Conservation (phyloP, 805 yeast species). For the Yarrowia yakushimensis region DNA sequence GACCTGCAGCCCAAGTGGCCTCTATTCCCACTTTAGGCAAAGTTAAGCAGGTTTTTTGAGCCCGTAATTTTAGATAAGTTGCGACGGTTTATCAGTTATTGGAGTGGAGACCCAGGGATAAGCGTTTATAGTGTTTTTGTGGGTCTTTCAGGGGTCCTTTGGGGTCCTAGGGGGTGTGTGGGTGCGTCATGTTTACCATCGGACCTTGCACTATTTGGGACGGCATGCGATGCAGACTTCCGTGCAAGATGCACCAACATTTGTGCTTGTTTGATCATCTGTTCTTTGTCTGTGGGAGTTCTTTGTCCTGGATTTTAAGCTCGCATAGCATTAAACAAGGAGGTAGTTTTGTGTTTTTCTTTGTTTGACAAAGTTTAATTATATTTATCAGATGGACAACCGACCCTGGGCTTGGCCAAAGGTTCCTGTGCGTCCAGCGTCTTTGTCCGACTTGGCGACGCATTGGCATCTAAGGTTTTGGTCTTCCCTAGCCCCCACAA, state of each 20-base stretch:
- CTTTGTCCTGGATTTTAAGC: neutral
- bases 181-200: too few relatives aligned
- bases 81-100: too few relatives aligned
- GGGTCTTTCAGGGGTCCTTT: too few relatives aligned
- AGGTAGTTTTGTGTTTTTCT: neutral
- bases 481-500: neutral
- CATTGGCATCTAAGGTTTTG: constrained; percentile 18
- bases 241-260: too few relatives aligned
- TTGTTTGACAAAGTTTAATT: neutral
- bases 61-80: neutral
- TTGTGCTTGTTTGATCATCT: neutral
- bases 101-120: too few relatives aligned
- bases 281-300: neutral
- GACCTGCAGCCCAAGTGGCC: neutral
- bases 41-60: constrained; percentile 15
- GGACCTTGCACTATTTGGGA: too few relatives aligned
- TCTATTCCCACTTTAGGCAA: neutral
- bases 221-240: too few relatives aligned
- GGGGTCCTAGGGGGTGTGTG: too few relatives aligned
- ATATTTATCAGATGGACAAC: constrained; percentile 5
- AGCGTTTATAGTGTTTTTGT: too few relatives aligned
- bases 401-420: neutral
- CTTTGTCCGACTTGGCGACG: constrained; percentile 5
- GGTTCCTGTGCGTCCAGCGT: neutral
- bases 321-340: neutral